phyloP scores from a whole-genome alignment of 2,329 filamentous ascomycete species.

The Neocucurbitaria cava region DNA sequence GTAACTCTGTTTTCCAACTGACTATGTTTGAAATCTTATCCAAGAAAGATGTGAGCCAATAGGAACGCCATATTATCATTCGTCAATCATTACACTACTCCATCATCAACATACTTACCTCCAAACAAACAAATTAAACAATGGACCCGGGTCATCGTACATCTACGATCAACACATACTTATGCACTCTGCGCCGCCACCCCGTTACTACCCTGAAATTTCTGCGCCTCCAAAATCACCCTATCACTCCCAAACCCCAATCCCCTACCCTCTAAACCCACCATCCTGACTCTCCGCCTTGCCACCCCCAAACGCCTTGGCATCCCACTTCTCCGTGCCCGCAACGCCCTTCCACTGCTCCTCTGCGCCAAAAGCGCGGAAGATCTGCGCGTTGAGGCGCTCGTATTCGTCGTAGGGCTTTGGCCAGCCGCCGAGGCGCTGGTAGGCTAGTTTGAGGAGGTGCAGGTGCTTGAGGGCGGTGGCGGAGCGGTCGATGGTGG shows the following conservation, averaged over 20 bases:
- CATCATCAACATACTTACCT: neutral
- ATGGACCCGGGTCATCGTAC: too few relatives aligned
- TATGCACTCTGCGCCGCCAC: neutral
- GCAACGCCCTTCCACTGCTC: constrained; percentile 51
- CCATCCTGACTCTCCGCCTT: constrained; percentile 55
- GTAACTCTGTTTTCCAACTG: too few relatives aligned
- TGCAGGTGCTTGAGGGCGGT: constrained; percentile 47
- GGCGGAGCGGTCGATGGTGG: constrained; percentile 26
- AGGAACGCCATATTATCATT: neutral
- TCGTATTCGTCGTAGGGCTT: constrained; percentile 59
- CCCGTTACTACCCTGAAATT: constrained; percentile 1
- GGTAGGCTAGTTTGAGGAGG: constrained; percentile 49
- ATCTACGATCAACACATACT: too few relatives aligned
- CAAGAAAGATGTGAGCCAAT: too few relatives aligned
- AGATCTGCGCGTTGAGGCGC: constrained; percentile 55
- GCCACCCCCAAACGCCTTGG: constrained; percentile 54
- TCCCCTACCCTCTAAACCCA: constrained; percentile 39
- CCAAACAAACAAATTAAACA: neutral
- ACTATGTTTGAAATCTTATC: too few relatives aligned
- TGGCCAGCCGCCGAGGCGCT: constrained; percentile 54
- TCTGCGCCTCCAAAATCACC: constrained; percentile 20
- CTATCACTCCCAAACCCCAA: constrained; percentile 40
- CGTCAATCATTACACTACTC: too few relatives aligned
- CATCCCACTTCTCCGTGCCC: constrained; percentile 58
- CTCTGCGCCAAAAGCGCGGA: constrained; percentile 46